A percentile compares a stretch with the other conserved stretches of the same genome.
Conservation (phyloP, 352 stramenopile genomes). For the Phytophthora pluvialis region DNA sequence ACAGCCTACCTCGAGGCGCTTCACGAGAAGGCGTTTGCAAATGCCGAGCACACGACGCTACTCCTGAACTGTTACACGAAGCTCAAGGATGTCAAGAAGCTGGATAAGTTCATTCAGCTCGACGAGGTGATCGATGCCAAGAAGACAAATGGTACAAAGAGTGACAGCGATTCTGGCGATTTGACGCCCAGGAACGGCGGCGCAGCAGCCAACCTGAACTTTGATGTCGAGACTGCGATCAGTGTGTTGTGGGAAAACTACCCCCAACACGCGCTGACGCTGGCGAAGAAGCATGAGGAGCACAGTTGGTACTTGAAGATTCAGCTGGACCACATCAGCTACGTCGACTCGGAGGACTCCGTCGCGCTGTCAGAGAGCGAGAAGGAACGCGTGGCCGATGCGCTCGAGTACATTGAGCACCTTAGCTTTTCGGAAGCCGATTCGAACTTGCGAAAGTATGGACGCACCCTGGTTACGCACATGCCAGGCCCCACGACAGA, state of each 20-base stretch:
- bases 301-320: constrained; percentile 94
- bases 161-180: constrained; percentile 25
- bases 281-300: constrained; percentile 91
- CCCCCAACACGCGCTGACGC: constrained; percentile 86
- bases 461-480: constrained; percentile 88
- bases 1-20: constrained; percentile 96
- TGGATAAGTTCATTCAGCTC: constrained; percentile 92
- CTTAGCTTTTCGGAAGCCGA: constrained; percentile 87
- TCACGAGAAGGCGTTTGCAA: constrained; percentile 92
- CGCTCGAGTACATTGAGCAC: constrained; percentile 91
- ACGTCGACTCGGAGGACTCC: constrained; percentile 82
- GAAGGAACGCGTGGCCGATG: constrained; percentile 87
- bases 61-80: constrained; percentile 97
- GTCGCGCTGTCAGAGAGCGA: constrained; percentile 70
- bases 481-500: constrained; percentile 90
- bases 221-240: constrained; percentile 93
- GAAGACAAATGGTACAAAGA: constrained; percentile 45
- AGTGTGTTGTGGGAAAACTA: constrained; percentile 94
- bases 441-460: constrained; percentile 89
- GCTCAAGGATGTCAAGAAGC: constrained; percentile 93
- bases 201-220: constrained; percentile 65
- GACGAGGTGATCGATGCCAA: constrained; percentile 72
- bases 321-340: constrained; percentile 91
- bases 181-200: constrained; percentile 32
- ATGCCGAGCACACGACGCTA: constrained; percentile 93